Conservation (phyloP, 345 rosid species). For the Gossypium bickii region DNA sequence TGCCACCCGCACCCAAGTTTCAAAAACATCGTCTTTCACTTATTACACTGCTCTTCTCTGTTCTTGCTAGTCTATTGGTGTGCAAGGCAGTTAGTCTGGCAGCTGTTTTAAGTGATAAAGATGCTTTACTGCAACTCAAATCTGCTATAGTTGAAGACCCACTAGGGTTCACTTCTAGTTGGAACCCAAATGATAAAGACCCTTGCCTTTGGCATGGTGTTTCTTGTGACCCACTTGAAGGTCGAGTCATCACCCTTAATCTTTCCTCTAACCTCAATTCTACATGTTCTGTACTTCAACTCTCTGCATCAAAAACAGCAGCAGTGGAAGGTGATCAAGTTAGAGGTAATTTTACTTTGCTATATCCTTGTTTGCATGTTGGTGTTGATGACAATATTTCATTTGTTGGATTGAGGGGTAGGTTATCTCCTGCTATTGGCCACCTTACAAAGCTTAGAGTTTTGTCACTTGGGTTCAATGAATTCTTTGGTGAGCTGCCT, state of each 20-base stretch:
- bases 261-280: conserved; percentile 2
- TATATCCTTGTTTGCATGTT: not conserved
- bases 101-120: conserved; percentile 23
- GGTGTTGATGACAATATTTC: not conserved
- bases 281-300: conserved; percentile 25
- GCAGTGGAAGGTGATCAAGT: not conserved
- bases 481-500: not conserved
- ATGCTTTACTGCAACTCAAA: conserved; percentile 37
- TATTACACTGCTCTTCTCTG: not conserved
- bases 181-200: conserved; percentile 41
- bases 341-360: conserved; percentile 7
- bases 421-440: not conserved
- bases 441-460: conserved; percentile 4
- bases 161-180: conserved; percentile 39
- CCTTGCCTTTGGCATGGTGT: conserved; percentile 12
- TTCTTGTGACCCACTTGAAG: not conserved
- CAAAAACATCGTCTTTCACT: not conserved
- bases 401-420: not conserved
- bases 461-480: conserved; percentile 8
- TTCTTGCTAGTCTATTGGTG: not conserved
- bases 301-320: conserved; percentile 7
- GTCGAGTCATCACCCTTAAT: conserved; percentile 5
- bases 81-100: not conserved
- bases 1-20: not conserved
- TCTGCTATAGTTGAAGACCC: conserved; percentile 40